phyloP scores from a whole-genome alignment of 306 rosid species.

The Albizia julibrissin region DNA sequence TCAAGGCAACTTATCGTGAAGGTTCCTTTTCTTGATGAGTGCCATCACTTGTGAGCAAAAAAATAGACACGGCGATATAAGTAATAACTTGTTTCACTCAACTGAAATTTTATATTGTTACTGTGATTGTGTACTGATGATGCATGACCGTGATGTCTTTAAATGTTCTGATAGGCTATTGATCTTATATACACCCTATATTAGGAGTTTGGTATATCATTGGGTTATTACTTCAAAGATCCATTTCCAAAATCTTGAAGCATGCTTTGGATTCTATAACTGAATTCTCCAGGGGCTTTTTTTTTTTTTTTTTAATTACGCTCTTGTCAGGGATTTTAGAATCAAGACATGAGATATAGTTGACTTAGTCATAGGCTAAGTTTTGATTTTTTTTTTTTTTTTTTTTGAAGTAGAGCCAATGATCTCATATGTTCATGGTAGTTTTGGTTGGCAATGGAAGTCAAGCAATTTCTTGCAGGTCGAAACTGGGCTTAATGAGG shows the following conservation, averaged over 20 bases:
- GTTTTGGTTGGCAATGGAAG: neutral
- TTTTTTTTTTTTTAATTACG: neutral
- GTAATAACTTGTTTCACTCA: neutral
- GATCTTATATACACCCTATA: neutral
- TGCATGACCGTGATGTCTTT: too few relatives aligned
- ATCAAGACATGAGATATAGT: neutral
- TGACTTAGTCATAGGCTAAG: conserved; percentile 2
- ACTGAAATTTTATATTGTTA: neutral
- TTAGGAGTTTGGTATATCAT: neutral
- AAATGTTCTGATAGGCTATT: neutral
- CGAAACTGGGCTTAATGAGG: neutral
- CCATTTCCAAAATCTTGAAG: neutral
- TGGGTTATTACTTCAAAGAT: neutral
- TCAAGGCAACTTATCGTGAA: neutral
- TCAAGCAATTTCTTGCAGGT: neutral
- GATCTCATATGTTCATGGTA: neutral
- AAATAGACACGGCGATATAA: neutral
- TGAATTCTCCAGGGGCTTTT: neutral
- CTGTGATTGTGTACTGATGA: neutral
- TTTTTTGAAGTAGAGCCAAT: neutral
- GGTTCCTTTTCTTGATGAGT: conserved; percentile 9
- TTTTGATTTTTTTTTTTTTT: neutral
- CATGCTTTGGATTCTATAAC: neutral
- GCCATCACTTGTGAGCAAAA: neutral
- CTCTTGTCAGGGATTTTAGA: neutral